These are phyloP conservation scores for Irpex sp. DNA, from an alignment of 1,284 basidiomycete genomes.

Conservation along the genomic window DNA sequence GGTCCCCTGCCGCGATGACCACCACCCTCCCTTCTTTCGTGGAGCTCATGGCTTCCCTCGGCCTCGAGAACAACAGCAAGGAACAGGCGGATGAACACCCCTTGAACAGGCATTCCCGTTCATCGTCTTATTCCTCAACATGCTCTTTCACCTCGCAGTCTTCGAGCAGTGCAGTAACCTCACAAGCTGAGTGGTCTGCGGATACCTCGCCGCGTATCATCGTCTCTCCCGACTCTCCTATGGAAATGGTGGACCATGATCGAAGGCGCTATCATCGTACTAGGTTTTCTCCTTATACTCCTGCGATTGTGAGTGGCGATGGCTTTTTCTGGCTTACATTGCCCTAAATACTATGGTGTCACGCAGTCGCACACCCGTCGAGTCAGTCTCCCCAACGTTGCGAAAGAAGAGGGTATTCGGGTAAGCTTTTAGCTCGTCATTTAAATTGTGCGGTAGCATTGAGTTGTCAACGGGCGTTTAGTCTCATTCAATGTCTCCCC, in stretches of 20 bases:
- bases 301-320: constrained; percentile 46
- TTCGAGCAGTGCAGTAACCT: constrained; percentile 22
- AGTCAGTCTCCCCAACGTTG: constrained; percentile 29
- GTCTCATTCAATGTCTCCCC: constrained; percentile 44
- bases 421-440: constrained; percentile 17
- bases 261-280: constrained; percentile 23
- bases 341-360: background rate
- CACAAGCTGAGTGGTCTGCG: constrained; percentile 18
- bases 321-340: background rate
- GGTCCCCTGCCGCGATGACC: constrained; percentile 13
- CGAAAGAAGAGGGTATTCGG: constrained; percentile 25
- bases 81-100: constrained; percentile 19
- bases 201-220: constrained; percentile 23
- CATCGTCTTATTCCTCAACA: constrained; percentile 39
- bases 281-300: constrained; percentile 65
- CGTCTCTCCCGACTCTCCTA: constrained; percentile 26
- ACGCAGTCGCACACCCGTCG: constrained; percentile 30
- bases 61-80: constrained; percentile 45
- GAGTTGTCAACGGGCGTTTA: constrained; percentile 11
- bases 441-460: background rate
- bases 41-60: constrained; percentile 78
- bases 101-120: constrained; percentile 24
- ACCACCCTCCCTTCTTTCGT: constrained; percentile 79
- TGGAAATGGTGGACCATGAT: constrained; percentile 18
- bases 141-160: constrained; percentile 25